These are phyloP conservation scores for Talaromyces rugulosus DNA, from an alignment of 2,329 filamentous ascomycete genomes.

Conservation along the genomic window DNA sequence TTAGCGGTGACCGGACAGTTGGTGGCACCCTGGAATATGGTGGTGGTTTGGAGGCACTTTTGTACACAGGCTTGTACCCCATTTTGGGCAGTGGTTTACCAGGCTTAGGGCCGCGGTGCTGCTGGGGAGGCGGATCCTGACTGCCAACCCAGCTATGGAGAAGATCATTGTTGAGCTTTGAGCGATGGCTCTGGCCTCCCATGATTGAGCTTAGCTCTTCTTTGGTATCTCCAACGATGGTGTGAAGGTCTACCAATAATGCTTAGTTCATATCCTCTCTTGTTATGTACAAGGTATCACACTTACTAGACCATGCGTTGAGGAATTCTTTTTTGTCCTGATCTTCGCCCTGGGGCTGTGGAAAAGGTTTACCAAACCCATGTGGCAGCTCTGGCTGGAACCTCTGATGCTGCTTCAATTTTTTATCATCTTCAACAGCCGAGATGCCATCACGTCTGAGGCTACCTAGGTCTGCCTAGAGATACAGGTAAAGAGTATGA, in stretches of 20 bases:
- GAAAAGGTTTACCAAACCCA: not conserved
- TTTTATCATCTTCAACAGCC: not conserved
- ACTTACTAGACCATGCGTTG: not conserved
- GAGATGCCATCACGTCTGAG: not conserved
- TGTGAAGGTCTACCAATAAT: not conserved
- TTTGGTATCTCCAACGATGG: not conserved
- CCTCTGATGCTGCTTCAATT: not conserved
- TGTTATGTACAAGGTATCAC: not conserved
- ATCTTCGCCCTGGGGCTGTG: not conserved
- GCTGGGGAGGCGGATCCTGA: not conserved
- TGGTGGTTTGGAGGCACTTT: not conserved
- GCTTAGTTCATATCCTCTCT: not conserved
- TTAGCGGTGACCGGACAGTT: not conserved
- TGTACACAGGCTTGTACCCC: not conserved
- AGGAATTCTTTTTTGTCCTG: not conserved
- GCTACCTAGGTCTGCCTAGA: not conserved
- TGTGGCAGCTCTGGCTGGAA: not conserved
- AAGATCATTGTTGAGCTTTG: not conserved
- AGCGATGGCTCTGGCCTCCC: not conserved
- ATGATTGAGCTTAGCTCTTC: not conserved
- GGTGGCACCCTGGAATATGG: not conserved
- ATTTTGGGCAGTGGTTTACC: not conserved
- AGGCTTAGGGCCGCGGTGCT: not conserved
- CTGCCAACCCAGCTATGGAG: not conserved
- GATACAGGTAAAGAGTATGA: not conserved